phyloP scores from a whole-genome alignment of 352 stramenopile species.

The Phytophthora constricta region DNA sequence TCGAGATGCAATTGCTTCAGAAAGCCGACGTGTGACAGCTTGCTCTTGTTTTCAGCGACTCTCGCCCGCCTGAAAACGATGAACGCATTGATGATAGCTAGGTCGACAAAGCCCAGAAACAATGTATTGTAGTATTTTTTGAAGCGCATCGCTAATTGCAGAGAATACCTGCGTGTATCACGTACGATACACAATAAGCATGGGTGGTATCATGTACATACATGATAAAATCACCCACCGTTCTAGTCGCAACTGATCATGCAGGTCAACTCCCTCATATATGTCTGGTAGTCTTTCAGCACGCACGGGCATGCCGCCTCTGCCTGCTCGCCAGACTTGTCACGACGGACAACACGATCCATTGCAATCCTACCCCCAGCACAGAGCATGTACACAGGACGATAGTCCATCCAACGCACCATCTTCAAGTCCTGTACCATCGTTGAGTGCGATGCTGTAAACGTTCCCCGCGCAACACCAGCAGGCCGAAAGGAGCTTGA shows the following conservation, averaged over 20 bases:
- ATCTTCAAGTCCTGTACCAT: not conserved
- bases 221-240: too few relatives aligned
- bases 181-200: not conserved
- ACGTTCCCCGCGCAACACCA: not conserved
- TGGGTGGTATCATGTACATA: too few relatives aligned
- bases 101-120: not conserved
- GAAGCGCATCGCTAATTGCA: not conserved
- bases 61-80: not conserved
- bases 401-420: not conserved
- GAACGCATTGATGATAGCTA: not conserved
- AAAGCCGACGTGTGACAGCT: not conserved
- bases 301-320: not conserved
- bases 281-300: not conserved
- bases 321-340: not conserved
- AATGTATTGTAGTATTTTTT: not conserved
- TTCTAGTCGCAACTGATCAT: not conserved
- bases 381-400: conserved; percentile 2
- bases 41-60: not conserved
- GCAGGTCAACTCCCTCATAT: not conserved
- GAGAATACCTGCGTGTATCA: not conserved
- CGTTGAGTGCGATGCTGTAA: not conserved
- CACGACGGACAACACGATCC: not conserved
- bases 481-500: not conserved
- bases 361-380: not conserved
- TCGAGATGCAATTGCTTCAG: not conserved